A percentile compares a stretch with the other conserved stretches of the same genome.
These are phyloP conservation scores for Stylosanthes scabra DNA, from an alignment of 331 rosid species.

Conservation along the genomic window DNA sequence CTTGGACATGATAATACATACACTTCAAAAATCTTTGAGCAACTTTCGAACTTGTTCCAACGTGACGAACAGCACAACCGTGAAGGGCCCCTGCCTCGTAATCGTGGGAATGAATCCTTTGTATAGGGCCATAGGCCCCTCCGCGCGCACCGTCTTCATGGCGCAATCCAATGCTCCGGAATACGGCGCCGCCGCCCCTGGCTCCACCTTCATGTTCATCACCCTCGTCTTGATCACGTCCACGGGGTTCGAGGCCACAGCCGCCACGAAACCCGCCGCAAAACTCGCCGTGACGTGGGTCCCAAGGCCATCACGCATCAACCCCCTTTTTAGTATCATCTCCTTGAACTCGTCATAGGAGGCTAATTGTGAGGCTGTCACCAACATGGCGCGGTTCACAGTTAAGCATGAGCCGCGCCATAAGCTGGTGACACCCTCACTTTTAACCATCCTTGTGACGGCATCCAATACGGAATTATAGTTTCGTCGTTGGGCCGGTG, in stretches of 20 bases:
- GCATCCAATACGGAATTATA: conserved; percentile 74
- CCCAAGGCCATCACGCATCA: conserved; percentile 69
- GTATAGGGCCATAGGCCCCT: conserved; percentile 79
- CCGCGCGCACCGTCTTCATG: conserved; percentile 63
- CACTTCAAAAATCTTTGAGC: conserved; percentile 66
- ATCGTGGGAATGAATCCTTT: conserved; percentile 81
- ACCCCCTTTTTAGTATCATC: conserved; percentile 50
- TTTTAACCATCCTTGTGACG: conserved; percentile 45
- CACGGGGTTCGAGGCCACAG: conserved; percentile 71
- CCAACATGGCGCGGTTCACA: conserved; percentile 79
- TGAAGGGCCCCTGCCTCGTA: conserved; percentile 79
- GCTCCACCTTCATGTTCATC: conserved; percentile 85
- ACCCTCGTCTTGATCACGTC: conserved; percentile 84
- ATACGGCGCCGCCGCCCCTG: conserved; percentile 57
- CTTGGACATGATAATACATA: conserved; percentile 4
- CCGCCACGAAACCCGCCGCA: conserved; percentile 73
- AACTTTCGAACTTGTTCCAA: conserved; percentile 75
- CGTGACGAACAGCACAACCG: conserved; percentile 75
- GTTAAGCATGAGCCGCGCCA: conserved; percentile 84
- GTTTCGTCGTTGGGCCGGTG: conserved; percentile 52
- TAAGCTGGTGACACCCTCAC: conserved; percentile 64
- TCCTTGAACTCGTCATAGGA: conserved; percentile 77
- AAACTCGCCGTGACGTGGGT: conserved; percentile 86
- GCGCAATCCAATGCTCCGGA: conserved; percentile 72
- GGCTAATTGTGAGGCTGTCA: conserved; percentile 79